Percentiles rank a stretch among this genome's conserved stretches.
phyloP scores from a whole-genome alignment of 495 filamentous ascomycete species.

The Xylaria intraflava region DNA sequence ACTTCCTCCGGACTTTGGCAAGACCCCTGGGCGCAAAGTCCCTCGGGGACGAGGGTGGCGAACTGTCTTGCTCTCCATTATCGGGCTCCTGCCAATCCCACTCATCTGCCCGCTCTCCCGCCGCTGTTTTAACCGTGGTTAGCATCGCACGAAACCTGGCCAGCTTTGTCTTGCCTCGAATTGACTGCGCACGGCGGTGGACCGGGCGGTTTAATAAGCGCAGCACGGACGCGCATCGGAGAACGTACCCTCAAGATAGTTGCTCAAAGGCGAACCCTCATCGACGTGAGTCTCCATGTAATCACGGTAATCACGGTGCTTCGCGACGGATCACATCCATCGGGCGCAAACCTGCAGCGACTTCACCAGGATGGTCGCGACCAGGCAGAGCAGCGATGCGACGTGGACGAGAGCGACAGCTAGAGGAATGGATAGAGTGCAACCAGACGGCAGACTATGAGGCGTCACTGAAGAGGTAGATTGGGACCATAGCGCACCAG shows the following conservation, averaged over 20 bases:
- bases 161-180: conserved; percentile 35
- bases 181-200: conserved; percentile 41
- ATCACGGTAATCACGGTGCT: conserved; percentile 29
- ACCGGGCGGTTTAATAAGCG: conserved; percentile 32
- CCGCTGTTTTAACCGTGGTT: conserved; percentile 17
- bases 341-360: conserved; percentile 21
- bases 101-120: conserved; percentile 34
- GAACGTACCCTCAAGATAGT: conserved; percentile 80
- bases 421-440: not conserved
- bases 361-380: conserved; percentile 1
- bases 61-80: conserved; percentile 38
- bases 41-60: conserved; percentile 41
- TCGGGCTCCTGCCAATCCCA: conserved; percentile 35
- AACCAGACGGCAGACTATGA: not conserved
- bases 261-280: conserved; percentile 84
- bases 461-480: not conserved
- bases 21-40: conserved; percentile 69
- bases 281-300: conserved; percentile 88
- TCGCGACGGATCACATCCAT: conserved; percentile 30
- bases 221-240: not conserved
- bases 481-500: not conserved
- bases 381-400: not conserved
- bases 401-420: conserved; percentile 6
- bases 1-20: conserved; percentile 58
- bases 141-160: conserved; percentile 37